Conservation (phyloP, 2,329 filamentous ascomycete species). For the Talaromyces piceae region DNA sequence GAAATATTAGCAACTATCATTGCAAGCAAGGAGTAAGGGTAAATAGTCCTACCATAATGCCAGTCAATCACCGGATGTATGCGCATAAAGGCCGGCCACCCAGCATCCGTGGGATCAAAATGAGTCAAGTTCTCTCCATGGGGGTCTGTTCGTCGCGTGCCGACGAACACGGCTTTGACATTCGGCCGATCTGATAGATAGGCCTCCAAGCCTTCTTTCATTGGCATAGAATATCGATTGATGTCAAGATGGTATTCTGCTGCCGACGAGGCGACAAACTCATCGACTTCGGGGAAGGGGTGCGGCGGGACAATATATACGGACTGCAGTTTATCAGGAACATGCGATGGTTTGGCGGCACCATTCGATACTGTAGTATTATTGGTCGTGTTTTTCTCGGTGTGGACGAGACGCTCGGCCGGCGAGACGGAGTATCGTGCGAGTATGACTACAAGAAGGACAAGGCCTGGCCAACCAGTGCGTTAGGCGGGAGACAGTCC, state of each 20-base stretch:
- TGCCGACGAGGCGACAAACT: slow-evolving; percentile 6
- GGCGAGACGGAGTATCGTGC: not conserved
- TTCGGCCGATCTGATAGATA: slow-evolving; percentile 25
- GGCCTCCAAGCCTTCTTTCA: slow-evolving; percentile 9
- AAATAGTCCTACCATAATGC: slow-evolving; percentile 58
- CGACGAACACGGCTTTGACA: slow-evolving; percentile 76
- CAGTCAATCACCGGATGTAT: slow-evolving; percentile 95
- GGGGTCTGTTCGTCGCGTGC: slow-evolving; percentile 84
- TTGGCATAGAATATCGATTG: slow-evolving; percentile 8
- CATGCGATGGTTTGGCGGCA: not conserved
- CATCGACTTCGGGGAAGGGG: slow-evolving; percentile 11
- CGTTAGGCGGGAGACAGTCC: not conserved
- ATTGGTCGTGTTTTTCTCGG: not conserved
- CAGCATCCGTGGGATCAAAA: slow-evolving; percentile 81
- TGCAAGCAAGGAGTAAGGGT: not conserved
- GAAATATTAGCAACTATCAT: slow-evolving; percentile 1
- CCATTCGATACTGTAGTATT: not conserved
- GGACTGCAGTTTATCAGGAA: slow-evolving; percentile 8
- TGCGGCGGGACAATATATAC: slow-evolving; percentile 10
- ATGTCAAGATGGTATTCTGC: slow-evolving; percentile 10
- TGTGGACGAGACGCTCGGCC: not conserved
- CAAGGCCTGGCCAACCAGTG: not conserved
- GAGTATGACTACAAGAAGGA: slow-evolving; percentile 11
- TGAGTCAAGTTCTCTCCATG: slow-evolving; percentile 71
- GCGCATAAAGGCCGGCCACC: slow-evolving; percentile 88